Conservation (phyloP, 139 green algal species). For the Chlamydomonas incerta region DNA sequence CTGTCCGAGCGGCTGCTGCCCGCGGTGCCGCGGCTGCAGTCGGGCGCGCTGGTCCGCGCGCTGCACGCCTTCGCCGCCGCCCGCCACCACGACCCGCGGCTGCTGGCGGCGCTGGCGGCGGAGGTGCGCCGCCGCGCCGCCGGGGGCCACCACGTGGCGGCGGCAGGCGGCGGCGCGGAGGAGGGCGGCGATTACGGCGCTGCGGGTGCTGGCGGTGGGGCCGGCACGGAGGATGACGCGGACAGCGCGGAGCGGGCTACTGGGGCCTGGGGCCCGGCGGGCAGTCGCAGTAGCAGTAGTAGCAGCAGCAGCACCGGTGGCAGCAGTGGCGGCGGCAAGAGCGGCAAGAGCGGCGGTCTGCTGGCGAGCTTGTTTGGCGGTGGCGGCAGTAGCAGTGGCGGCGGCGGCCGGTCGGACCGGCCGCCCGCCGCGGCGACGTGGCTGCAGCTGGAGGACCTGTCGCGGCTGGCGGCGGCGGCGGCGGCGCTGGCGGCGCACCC, state of each 20-base stretch:
- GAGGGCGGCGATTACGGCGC: no score
- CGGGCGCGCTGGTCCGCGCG: constrained; percentile 12
- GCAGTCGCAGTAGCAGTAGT: neutral
- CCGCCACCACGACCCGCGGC: constrained; percentile 10
- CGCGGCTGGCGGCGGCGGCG: constrained; percentile 32
- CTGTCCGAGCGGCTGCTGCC: neutral
- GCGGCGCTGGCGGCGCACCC: neutral
- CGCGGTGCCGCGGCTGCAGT: neutral
- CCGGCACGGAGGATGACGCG: no score
- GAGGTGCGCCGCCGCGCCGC: neutral
- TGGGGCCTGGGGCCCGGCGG: no score
- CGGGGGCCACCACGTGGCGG: neutral
- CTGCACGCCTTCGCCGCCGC: constrained; percentile 16
- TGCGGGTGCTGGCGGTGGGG: no score
- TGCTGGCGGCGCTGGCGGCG: neutral
- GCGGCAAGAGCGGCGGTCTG: neutral
- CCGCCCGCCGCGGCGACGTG: neutral
- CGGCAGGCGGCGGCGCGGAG: neutral
- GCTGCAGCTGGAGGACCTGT: constrained; percentile 8
- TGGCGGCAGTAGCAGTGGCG: neutral
- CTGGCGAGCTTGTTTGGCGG: constrained; percentile 6
- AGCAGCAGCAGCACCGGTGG: neutral
- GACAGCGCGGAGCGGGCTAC: no score
- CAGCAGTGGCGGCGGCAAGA: neutral
- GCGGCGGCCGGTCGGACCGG: neutral